Conservation (phyloP, 2,329 filamentous ascomycete species). For the Neofusicoccum parvum region DNA sequence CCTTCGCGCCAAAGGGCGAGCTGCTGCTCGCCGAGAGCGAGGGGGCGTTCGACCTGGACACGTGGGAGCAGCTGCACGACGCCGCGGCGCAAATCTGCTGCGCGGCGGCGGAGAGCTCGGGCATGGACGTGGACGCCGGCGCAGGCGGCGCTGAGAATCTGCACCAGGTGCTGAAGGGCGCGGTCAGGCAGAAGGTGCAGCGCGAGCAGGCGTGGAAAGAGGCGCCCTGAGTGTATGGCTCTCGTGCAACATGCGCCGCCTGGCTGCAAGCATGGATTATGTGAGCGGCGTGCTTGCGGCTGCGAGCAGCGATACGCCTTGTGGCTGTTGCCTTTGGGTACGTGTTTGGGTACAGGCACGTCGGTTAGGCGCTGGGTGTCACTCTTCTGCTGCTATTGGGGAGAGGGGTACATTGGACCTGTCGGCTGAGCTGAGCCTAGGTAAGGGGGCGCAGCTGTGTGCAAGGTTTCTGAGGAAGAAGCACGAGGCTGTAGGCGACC, state of each 20-base stretch:
- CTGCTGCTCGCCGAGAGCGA: constrained; percentile 80
- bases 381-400: neutral
- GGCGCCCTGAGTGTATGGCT: constrained; percentile 25
- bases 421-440: neutral
- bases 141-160: constrained; percentile 32
- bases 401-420: neutral
- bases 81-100: constrained; percentile 68
- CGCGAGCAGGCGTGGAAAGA: constrained; percentile 45
- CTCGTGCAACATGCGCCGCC: too few species aligned
- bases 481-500: neutral
- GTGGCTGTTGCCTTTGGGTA: neutral
- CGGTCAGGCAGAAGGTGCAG: constrained; percentile 43
- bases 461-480: neutral
- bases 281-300: neutral
- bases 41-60: constrained; percentile 72
- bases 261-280: neutral
- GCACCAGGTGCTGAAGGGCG: constrained; percentile 43
- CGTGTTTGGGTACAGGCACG: neutral
- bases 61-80: constrained; percentile 73
- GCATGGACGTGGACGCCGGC: constrained; percentile 43
- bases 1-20: constrained; percentile 72
- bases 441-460: neutral
- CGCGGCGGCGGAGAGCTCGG: constrained; percentile 32
- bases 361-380: neutral
- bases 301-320: neutral